phyloP scores from a whole-genome alignment of 176 grass and related monocot species.

The Luzula sylvatica region DNA sequence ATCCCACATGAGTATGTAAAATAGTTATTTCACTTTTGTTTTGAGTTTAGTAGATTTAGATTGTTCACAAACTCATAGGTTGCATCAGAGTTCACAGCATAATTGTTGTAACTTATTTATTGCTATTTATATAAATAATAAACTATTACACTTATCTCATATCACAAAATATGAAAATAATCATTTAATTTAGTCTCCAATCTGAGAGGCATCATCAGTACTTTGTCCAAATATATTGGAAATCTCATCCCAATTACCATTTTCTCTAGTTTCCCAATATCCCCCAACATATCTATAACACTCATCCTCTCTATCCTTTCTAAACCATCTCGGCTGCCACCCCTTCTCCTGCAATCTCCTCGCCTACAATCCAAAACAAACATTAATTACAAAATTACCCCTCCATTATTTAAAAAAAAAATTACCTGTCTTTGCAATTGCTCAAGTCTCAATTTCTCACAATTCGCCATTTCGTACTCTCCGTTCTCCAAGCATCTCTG shows the following conservation, averaged over 20 bases:
- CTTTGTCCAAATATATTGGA: conserved; percentile 64
- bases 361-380: conserved; percentile 37
- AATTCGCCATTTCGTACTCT: conserved; percentile 96
- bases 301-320: conserved; percentile 52
- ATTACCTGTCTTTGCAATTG: conserved; percentile 92
- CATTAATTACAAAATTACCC: no score
- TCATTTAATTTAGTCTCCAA: conserved; percentile 41
- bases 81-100: not conserved
- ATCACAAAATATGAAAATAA: conserved; percentile 63
- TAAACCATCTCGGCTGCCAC: conserved; percentile 95
- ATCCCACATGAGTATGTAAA: not conserved
- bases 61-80: no score
- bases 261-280: conserved; percentile 93
- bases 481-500: conserved; percentile 94
- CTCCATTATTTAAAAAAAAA: not conserved
- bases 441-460: conserved; percentile 94
- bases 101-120: not conserved
- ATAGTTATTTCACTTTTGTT: no score
- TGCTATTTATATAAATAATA: conserved; percentile 74
- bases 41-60: no score
- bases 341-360: conserved; percentile 73
- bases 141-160: conserved; percentile 80
- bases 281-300: conserved; percentile 68
- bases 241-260: conserved; percentile 56
- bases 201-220: conserved; percentile 21